These are phyloP conservation scores for Conringia planisiliqua DNA, from an alignment of 345 rosid genomes.

Conservation along the genomic window DNA sequence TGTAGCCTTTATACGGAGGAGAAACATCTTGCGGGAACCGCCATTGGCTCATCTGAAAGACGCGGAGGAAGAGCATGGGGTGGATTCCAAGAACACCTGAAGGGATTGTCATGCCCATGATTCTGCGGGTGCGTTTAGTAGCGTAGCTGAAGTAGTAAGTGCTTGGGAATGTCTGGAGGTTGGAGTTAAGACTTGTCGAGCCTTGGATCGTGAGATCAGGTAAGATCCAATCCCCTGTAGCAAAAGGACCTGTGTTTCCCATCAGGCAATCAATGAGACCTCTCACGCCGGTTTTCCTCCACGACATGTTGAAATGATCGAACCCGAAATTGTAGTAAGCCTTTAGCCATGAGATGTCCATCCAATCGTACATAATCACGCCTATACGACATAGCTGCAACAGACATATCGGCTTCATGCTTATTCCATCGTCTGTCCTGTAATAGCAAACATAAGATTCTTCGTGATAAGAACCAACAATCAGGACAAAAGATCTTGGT, in stretches of 20 bases:
- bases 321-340: conserved; percentile 89
- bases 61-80: conserved; percentile 81
- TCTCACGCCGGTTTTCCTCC: conserved; percentile 70
- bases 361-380: conserved; percentile 84
- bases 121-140: conserved; percentile 73
- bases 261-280: conserved; percentile 72
- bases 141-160: conserved; percentile 96
- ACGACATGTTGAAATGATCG: conserved; percentile 79
- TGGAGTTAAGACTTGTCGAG: conserved; percentile 54
- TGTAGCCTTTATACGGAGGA: conserved; percentile 93
- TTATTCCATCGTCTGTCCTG: conserved; percentile 82
- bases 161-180: conserved; percentile 65
- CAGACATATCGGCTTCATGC: conserved; percentile 71
- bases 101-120: conserved; percentile 74
- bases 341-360: conserved; percentile 83
- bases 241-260: conserved; percentile 87
- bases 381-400: conserved; percentile 93
- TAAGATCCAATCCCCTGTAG: conserved; percentile 90
- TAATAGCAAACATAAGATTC: not conserved
- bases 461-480: not conserved
- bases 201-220: conserved; percentile 98
- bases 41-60: conserved; percentile 93
- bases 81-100: conserved; percentile 80
- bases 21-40: conserved; percentile 56
- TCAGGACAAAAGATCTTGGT: not conserved